Evolutionary conservation across 805 yeast species (phyloP).

Genomic region (Myxozyma monticola): DNA sequence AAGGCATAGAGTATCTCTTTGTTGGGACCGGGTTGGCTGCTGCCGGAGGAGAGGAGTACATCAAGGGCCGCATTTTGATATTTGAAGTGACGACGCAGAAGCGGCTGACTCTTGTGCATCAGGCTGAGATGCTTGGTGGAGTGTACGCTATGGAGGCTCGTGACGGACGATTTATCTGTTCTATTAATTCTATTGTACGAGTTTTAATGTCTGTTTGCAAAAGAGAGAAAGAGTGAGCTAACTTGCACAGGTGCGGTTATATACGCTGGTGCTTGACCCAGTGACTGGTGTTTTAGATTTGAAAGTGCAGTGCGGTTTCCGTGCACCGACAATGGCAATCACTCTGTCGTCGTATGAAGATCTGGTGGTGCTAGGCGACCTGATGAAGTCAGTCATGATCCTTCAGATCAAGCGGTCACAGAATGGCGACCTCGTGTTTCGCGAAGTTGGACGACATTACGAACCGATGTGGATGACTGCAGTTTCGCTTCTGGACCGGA

Average conservation of each 20-base stretch:
- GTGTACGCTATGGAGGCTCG: constrained; percentile 21
- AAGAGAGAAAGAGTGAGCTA: no score
- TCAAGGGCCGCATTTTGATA: constrained; percentile 26
- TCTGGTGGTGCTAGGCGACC: constrained; percentile 28
- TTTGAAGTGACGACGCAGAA: constrained; percentile 20
- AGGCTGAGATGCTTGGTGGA: constrained; percentile 21
- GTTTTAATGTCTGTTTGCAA: not conserved
- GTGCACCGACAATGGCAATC: constrained; percentile 27
- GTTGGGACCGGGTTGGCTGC: constrained; percentile 31
- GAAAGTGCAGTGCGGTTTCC: constrained; percentile 22
- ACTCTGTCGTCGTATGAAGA: constrained; percentile 17
- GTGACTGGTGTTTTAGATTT: constrained; percentile 14
- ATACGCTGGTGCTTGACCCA: constrained; percentile 4
- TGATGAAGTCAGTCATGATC: constrained; percentile 28
- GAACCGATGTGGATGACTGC: constrained; percentile 33
- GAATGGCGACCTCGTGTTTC: constrained; percentile 1
- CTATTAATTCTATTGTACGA: constrained; percentile 25
- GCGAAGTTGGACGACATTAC: constrained; percentile 26
- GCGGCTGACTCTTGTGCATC: constrained; percentile 13
- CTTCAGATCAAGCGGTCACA: constrained; percentile 4
- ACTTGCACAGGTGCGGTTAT: constrained; percentile 19
- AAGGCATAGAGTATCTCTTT: constrained; percentile 20
- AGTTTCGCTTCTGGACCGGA: constrained; percentile 20
- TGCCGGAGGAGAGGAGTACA: constrained; percentile 27
- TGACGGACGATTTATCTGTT: constrained; percentile 16